phyloP scores from a whole-genome alignment of 106 monocot species.

The Amphibolis antarctica region DNA sequence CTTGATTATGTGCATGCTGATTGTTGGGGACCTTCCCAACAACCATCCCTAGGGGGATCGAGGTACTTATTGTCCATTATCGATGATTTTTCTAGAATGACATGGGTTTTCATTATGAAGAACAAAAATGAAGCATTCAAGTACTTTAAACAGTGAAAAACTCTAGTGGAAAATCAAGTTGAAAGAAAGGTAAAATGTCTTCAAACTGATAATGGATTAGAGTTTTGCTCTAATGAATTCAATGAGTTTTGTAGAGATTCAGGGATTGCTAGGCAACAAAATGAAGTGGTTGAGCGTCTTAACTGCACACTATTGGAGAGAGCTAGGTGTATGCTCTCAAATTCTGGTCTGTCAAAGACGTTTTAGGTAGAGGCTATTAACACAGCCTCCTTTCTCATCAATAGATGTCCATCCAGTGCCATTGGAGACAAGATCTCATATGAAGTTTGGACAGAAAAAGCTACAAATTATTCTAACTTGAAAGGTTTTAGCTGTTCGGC shows the following conservation, averaged over 20 bases:
- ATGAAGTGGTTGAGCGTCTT: not conserved
- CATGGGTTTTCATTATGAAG: conserved; percentile 5
- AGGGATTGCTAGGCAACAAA: not conserved
- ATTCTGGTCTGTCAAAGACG: not conserved
- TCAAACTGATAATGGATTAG: too few relatives aligned
- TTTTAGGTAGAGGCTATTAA: not conserved
- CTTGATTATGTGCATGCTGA: not conserved
- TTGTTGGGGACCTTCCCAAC: too few relatives aligned
- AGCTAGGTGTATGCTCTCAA: not conserved
- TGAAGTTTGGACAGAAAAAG: not conserved
- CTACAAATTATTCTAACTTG: not conserved
- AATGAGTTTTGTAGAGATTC: conserved; percentile 1
- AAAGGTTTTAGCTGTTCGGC: not conserved
- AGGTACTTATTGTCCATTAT: not conserved
- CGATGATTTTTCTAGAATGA: conserved; percentile 4
- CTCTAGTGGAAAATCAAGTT: conserved; percentile 2
- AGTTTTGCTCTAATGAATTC: too few relatives aligned
- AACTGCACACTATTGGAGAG: not conserved
- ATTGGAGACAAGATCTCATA: not conserved
- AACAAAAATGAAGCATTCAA: not conserved
- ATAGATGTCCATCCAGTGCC: conserved; percentile 1
- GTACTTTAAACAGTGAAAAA: not conserved
- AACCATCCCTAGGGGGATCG: too few relatives aligned
- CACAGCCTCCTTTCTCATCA: conserved; percentile 1
- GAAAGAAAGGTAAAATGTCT: too few relatives aligned